These are phyloP conservation scores for Pseudogymnoascus verrucosus DNA, from an alignment of 2,329 filamentous ascomycete genomes.

Conservation along the genomic window DNA sequence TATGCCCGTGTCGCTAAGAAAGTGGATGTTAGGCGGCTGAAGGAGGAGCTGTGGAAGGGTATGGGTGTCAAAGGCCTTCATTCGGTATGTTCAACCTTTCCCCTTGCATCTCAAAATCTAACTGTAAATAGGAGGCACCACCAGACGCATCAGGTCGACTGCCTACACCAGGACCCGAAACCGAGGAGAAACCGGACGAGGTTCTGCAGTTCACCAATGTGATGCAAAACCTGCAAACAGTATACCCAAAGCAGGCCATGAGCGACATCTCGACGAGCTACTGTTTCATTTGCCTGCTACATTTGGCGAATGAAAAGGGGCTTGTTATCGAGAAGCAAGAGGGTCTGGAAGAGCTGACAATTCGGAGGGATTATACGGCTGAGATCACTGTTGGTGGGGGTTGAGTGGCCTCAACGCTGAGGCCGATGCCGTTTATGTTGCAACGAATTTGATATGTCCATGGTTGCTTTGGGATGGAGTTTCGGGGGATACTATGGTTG, in stretches of 20 bases:
- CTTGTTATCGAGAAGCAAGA: constrained; percentile 48
- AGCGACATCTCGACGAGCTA: constrained; percentile 88
- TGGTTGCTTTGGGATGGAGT: neutral
- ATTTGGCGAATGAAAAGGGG: constrained; percentile 70
- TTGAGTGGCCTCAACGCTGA: neutral
- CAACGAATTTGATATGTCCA: constrained; percentile 1
- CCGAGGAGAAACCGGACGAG: constrained; percentile 38
- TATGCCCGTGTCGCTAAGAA: constrained; percentile 65
- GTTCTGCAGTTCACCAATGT: constrained; percentile 79
- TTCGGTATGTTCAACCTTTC: constrained; percentile 32
- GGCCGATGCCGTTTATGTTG: constrained; percentile 1
- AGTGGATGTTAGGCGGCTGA: constrained; percentile 59
- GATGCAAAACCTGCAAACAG: constrained; percentile 78
- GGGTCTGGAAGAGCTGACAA: constrained; percentile 51
- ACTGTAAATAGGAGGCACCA: constrained; percentile 18
- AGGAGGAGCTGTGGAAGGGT: constrained; percentile 63
- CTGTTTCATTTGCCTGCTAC: constrained; percentile 80
- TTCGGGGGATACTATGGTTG: neutral
- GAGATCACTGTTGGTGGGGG: constrained; percentile 38
- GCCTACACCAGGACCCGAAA: constrained; percentile 30
- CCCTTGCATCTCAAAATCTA: constrained; percentile 10
- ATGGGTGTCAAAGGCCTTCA: constrained; percentile 49
- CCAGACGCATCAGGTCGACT: constrained; percentile 23
- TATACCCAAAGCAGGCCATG: constrained; percentile 81
- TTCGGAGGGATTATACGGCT: constrained; percentile 54